These are phyloP conservation scores for Cladosporium sphaerospermum DNA, from an alignment of 2,329 filamentous ascomycete genomes.

Conservation along the genomic window DNA sequence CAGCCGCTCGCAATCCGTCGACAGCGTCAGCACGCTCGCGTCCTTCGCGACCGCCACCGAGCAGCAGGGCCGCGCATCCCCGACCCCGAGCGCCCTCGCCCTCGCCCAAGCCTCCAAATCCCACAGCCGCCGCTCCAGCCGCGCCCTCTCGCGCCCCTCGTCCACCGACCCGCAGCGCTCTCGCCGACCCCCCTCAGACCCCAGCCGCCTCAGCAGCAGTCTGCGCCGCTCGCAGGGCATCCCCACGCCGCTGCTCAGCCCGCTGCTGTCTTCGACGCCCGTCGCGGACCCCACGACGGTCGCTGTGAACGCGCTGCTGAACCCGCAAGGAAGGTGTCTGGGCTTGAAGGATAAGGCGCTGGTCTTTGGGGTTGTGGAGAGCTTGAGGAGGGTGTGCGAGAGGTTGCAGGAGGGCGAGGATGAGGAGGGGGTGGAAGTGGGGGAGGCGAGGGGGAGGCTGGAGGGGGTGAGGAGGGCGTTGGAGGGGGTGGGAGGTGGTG, in stretches of 20 bases:
- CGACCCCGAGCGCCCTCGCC: not conserved
- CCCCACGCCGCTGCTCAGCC: conserved; percentile 26
- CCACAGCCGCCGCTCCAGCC: conserved; percentile 9
- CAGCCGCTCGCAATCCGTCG: conserved; percentile 48
- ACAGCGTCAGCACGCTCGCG: conserved; percentile 55
- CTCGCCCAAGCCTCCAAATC: not conserved
- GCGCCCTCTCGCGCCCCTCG: conserved; percentile 1
- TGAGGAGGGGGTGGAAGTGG: conserved; percentile 57
- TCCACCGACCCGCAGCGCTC: not conserved
- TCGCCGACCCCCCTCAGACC: conserved; percentile 23
- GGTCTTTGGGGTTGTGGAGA: conserved; percentile 45
- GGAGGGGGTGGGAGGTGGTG: not conserved
- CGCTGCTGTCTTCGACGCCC: conserved; percentile 26
- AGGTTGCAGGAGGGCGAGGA: conserved; percentile 41
- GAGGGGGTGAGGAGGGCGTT: conserved; percentile 1
- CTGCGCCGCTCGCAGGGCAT: conserved; percentile 14
- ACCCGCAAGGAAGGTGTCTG: conserved; percentile 34
- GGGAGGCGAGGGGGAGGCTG: conserved; percentile 28
- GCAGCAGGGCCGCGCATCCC: not conserved
- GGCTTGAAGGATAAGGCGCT: conserved; percentile 52
- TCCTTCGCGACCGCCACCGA: conserved; percentile 61
- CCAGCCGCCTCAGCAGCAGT: conserved; percentile 2
- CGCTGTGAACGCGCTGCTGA: conserved; percentile 35
- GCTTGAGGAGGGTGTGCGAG: conserved; percentile 48
- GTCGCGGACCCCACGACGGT: conserved; percentile 32